Percentiles rank a stretch among this genome's conserved stretches.
phyloP scores from a whole-genome alignment of 495 filamentous ascomycete species.

The Tuber magnatum region DNA sequence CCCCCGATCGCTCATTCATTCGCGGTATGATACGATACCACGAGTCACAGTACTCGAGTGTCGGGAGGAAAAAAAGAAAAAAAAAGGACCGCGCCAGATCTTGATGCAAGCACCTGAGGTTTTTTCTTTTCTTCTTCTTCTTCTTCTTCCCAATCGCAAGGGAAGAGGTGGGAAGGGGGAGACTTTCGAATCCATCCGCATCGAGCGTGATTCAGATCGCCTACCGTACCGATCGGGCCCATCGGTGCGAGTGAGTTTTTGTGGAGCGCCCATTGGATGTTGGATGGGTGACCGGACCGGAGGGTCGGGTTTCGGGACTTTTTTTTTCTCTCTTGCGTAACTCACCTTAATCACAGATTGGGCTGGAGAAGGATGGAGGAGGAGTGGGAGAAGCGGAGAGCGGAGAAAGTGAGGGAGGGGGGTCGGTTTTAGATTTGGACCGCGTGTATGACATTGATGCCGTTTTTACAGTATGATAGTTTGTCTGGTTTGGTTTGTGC shows the following conservation, averaged over 20 bases:
- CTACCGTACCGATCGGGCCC: not conserved
- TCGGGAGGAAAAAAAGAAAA: not conserved
- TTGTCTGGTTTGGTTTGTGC: not conserved
- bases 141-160: not conserved
- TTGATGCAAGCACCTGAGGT: not conserved
- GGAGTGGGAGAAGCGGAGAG: not conserved
- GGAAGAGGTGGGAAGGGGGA: not conserved
- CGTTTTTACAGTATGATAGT: not conserved
- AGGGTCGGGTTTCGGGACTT: not conserved
- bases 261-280: not conserved
- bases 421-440: not conserved
- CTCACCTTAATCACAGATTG: not conserved
- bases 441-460: not conserved
- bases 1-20: not conserved
- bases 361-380: not conserved
- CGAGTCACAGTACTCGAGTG: not conserved
- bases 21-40: not conserved
- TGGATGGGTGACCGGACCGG: not conserved
- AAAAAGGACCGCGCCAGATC: not conserved
- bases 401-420: not conserved
- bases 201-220: not conserved
- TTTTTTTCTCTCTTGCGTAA: not conserved
- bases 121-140: not conserved
- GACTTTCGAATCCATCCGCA: not conserved
- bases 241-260: constrained; percentile 1